Evolutionary conservation across 23 red algal genomes (phyloP), one percentile per base, ranked within the genome.

Genomic region (Gracilaria domingensis): DNA sequence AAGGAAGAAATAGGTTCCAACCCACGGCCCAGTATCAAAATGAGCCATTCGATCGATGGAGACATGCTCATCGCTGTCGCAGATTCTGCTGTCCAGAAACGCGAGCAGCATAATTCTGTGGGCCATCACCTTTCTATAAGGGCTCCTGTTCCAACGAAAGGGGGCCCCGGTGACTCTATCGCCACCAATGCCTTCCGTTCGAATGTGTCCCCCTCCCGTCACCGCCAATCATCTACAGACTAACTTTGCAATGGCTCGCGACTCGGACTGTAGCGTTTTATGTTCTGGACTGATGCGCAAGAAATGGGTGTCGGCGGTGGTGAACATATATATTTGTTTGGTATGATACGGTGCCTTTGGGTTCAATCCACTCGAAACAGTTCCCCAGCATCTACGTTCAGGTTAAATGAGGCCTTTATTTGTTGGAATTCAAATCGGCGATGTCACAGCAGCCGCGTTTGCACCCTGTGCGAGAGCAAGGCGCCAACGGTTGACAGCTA

Each of bases 271-370:
- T n/a, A 73, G 76, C 45, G 53, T 98, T 33, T 92, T n/a, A 85
- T 99, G 69, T 99, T 88, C 79, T 95, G 83, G 85, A 85, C 87
- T 24, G 97, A 99, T 76, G 87, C 93, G 2, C 91, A 96, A 56
- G 97, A 99, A 70, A 74, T 95, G 44, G 79, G 81, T 62, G 88
- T 84, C 16, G 60, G 89, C 11, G 97, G 96, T 26, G 72, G 87
- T 28, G 82, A 94, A 56, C 79, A 83, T 20, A 56, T 96, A 24
- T 99, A 92, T 79, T 14, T 99, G 8, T 95, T 96, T 85, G 93
- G 97, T 9, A 96, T n/a, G n/a, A n/a, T n/a, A n/a, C 93, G 85
- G 91, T 87, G 26, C 60, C 76, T 17, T 28, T 92, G 35, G 61
- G 81, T 40, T 39, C 55, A 18, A 47, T 76, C 29, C 34, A 77